Evolutionary conservation across 2,329 filamentous ascomycete species (phyloP).

Genomic region (Epichloe brachyelytri): DNA sequence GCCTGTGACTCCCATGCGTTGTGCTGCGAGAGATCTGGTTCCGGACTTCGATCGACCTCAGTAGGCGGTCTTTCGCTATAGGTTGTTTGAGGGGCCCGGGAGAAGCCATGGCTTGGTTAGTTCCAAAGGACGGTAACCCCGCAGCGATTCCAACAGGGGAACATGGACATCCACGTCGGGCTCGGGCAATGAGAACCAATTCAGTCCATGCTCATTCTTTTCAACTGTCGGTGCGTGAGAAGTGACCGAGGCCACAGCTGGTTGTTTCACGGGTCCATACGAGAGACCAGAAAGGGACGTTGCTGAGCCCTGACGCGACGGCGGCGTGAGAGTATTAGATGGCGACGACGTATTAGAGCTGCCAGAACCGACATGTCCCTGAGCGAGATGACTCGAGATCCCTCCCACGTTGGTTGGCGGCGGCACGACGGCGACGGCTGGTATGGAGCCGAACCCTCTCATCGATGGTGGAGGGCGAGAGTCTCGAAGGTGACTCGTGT

Average conservation of each 20-base stretch:
- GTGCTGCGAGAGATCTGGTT: background rate
- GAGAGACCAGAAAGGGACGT: conserved; percentile 12
- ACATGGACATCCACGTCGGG: background rate
- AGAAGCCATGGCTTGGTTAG: background rate
- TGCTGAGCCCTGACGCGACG: conserved; percentile 11
- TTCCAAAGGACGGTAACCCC: background rate
- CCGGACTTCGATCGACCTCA: background rate
- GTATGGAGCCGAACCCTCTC: conserved; percentile 17
- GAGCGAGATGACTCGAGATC: background rate
- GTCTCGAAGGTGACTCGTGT: conserved; percentile 9
- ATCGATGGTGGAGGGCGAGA: conserved; percentile 18
- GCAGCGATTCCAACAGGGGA: background rate
- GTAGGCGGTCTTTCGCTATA: background rate
- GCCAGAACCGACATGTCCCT: background rate
- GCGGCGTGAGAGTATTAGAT: background rate
- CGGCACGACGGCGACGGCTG: conserved; percentile 1
- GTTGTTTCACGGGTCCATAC: conserved; percentile 4
- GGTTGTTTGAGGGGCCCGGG: background rate
- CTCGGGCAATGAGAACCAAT: conserved; percentile 4
- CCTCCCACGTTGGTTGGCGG: background rate
- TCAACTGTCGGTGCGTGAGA: conserved; percentile 3
- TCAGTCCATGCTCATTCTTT: conserved; percentile 5
- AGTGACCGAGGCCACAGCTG: conserved; percentile 7
- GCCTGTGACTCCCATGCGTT: conserved; percentile 13
- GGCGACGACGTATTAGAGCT: conserved; percentile 1